Percentiles rank a stretch among this genome's conserved stretches.
phyloP scores from a whole-genome alignment of 2,329 filamentous ascomycete genomes.

The Rhinocladiella similis region DNA sequence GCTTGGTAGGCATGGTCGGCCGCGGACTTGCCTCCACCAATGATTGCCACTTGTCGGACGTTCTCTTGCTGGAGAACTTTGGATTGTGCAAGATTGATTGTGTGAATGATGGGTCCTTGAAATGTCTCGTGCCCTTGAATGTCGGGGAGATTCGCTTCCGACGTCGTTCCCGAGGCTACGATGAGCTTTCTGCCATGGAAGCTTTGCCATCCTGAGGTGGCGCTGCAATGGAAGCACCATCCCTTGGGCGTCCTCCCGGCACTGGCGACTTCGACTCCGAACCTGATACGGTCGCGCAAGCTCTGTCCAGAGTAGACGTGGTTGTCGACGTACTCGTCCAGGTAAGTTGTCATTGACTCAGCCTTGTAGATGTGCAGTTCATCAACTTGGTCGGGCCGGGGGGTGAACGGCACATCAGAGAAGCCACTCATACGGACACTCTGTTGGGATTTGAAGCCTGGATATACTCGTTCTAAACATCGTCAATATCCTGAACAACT shows the following conservation, averaged over 20 bases:
- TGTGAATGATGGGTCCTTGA: constrained; percentile 50
- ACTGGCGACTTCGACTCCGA: constrained; percentile 54
- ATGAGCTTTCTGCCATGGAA: constrained; percentile 48
- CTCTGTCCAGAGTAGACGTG: constrained; percentile 58
- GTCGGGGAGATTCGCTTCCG: constrained; percentile 48
- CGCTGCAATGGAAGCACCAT: constrained; percentile 41
- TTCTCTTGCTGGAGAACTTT: constrained; percentile 43
- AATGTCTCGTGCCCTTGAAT: constrained; percentile 51
- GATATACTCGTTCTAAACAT: constrained; percentile 48
- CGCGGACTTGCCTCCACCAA: constrained; percentile 64
- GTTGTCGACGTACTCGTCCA: constrained; percentile 55
- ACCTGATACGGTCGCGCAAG: constrained; percentile 43
- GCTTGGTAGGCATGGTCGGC: constrained; percentile 66
- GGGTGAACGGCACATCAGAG: constrained; percentile 61
- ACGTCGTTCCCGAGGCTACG: constrained; percentile 57
- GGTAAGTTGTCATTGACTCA: constrained; percentile 56
- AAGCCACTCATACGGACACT: constrained; percentile 71
- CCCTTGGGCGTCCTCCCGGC: constrained; percentile 40
- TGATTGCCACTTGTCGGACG: constrained; percentile 49
- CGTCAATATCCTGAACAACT: neutral
- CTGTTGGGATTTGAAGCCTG: constrained; percentile 71
- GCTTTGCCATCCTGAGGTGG: constrained; percentile 22
- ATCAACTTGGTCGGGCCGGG: neutral
- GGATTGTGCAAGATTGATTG: constrained; percentile 45
- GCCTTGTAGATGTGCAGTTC: neutral